Percentiles rank a stretch among this genome's conserved stretches.
Evolutionary conservation across 345 rosid species (phyloP).

Genomic region (Salix koriyanagi): DNA sequence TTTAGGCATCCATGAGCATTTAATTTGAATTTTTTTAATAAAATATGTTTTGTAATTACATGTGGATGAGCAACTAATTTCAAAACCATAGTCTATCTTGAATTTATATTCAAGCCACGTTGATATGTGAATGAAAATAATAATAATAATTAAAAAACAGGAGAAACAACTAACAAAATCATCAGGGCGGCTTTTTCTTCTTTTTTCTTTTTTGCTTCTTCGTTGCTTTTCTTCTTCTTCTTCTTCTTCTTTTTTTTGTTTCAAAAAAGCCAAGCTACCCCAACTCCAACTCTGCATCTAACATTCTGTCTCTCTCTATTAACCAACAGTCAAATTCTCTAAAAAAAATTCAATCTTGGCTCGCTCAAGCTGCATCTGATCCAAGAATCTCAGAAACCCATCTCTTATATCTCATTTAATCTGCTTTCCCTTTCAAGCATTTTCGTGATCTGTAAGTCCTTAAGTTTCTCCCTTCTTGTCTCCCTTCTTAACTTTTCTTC

Average conservation of each 20-base stretch:
- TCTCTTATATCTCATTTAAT: background rate
- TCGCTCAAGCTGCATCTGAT: background rate
- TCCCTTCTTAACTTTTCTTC: background rate
- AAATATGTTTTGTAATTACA: too few species aligned
- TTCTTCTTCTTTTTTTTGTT: background rate
- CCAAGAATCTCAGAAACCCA: conserved; percentile 2
- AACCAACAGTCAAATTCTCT: background rate
- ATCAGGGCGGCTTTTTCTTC: conserved; percentile 11
- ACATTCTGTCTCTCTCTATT: conserved; percentile 1
- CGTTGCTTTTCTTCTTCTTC: background rate
- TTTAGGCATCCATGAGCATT: too few species aligned
- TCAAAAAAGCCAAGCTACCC: background rate
- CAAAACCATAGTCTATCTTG: background rate
- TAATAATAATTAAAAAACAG: background rate
- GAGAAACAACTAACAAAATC: background rate
- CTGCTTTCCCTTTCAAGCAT: background rate
- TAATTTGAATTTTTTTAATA: too few species aligned
- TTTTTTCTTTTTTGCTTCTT: background rate
- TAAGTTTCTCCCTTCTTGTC: conserved; percentile 5
- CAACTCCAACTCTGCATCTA: background rate
- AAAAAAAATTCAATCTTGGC: background rate
- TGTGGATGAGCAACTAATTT: too few species aligned
- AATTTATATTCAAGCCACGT: background rate
- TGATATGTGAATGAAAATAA: background rate
- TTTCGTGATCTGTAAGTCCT: conserved; percentile 23